phyloP scores from a whole-genome alignment of 2,329 filamentous ascomycete genomes.

The Neonectria magnoliae region DNA sequence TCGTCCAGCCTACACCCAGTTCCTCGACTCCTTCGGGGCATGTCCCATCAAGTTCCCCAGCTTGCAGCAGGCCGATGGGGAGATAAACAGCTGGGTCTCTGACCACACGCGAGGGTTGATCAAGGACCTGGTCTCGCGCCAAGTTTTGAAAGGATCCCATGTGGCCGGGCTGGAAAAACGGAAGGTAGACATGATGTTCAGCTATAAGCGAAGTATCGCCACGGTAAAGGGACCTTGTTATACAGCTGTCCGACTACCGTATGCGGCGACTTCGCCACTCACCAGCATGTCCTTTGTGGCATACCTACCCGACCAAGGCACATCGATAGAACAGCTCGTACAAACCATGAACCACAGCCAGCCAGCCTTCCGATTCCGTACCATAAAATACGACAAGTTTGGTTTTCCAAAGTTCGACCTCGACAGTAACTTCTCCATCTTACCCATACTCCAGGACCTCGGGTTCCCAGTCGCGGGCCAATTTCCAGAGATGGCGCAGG shows the following conservation, averaged over 20 bases:
- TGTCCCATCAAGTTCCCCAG: background rate
- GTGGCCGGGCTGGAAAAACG: background rate
- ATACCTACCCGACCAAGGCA: background rate
- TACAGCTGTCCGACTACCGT: background rate
- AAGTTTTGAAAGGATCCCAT: background rate
- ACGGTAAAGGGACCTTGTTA: background rate
- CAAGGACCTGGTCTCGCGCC: background rate
- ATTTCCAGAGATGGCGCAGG: background rate
- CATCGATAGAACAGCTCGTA: background rate
- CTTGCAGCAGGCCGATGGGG: background rate
- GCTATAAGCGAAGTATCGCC: background rate
- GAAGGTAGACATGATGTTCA: constrained; percentile 1
- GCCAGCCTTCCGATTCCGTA: background rate
- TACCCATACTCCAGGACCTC: background rate
- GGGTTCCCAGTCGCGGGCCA: background rate
- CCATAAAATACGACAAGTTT: constrained; percentile 1
- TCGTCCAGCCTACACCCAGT: background rate
- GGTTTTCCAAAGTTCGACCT: constrained; percentile 1
- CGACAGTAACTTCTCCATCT: background rate
- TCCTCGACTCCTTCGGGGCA: background rate
- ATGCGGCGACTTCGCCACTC: background rate
- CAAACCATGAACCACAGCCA: background rate
- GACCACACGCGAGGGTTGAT: constrained; percentile 1
- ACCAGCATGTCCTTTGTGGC: background rate
- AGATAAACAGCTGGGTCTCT: background rate